Evolutionary conservation across 208 protist species (phyloP), one percentile per base, ranked within the genome.

Genomic region (Trypanosoma theileri): DNA sequence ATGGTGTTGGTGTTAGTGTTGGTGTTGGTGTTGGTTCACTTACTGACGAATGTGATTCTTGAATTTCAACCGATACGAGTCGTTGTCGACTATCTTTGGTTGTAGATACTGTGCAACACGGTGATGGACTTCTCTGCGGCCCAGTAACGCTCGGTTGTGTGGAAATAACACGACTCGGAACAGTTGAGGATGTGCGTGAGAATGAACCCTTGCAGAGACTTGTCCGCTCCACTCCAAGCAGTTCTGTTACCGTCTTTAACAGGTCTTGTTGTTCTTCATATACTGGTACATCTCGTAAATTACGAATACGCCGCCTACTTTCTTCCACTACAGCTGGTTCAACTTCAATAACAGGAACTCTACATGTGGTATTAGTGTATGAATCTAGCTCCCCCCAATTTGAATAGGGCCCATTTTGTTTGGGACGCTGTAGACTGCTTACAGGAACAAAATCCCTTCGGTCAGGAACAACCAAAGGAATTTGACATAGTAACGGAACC

Each of bases 361-460:
- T 48, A 48, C 13, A 17, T 53, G 26, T 35, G 21, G 14, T 45
- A 3, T 12, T n/a, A n/a, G 65, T 28, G 13, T 10, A 35, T 4
- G 1, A 22, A 26, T 14, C 22, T 12, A 17, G 17, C 50, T 66
- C 58, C 21, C 26, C 59, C 54, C 57, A 67, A 6, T 3, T 51
- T 44, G 42, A 59, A 41, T 45, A 26, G 16, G n/a, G 3, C 24
- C 44, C 44, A 7, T 45, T 11, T n/a, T 31, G 24, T 31, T 46
- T 3, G 17, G 45, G 17, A 16, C 46, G 53, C 35, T 54, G 53
- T 17, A 73, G 35, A 11, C 11, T 10, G 45, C 31, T 26, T 14
- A 73, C 51, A 35, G 68, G 16, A 24, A 73, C 59, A 73, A 73
- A 73, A 41, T 66, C 53, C n/a, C 56, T 35, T 11, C 65, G 53